Conservation (phyloP, 257 asterid genomes). For the Marsdenia floribunda region DNA sequence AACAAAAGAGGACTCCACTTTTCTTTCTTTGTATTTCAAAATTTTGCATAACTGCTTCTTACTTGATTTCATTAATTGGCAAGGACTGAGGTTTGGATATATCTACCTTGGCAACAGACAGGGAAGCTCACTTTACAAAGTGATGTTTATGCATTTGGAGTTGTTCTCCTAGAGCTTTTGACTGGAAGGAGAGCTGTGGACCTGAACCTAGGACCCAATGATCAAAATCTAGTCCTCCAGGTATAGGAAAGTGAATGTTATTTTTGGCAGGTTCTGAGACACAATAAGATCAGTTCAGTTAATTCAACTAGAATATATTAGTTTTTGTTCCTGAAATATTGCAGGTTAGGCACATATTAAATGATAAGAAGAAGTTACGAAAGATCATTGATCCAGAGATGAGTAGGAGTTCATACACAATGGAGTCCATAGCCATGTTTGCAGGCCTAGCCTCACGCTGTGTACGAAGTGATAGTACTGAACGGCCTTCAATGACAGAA, state of each 20-base stretch:
- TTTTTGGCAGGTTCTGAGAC: slow-evolving; percentile 9
- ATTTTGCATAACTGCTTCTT: not conserved
- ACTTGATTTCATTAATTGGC: slow-evolving; percentile 11
- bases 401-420: slow-evolving; percentile 73
- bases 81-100: slow-evolving; percentile 19
- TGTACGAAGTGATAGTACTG: slow-evolving; percentile 64
- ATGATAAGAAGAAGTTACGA: slow-evolving; percentile 79
- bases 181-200: slow-evolving; percentile 96
- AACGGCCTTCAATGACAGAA: slow-evolving; percentile 81
- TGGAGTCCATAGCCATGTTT: slow-evolving; percentile 79
- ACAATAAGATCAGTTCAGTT: slow-evolving; percentile 1
- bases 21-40: not conserved
- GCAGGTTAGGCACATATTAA: slow-evolving; percentile 77
- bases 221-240: slow-evolving; percentile 89
- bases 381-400: slow-evolving; percentile 80
- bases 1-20: not conserved
- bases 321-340: slow-evolving; percentile 17
- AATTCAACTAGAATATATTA: not conserved
- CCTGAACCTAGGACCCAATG: slow-evolving; percentile 87
- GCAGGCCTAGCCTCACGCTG: slow-evolving; percentile 88
- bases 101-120: slow-evolving; percentile 64
- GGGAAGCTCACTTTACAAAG: slow-evolving; percentile 97
- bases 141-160: slow-evolving; percentile 97
- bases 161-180: slow-evolving; percentile 91
- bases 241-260: slow-evolving; percentile 30